phyloP scores from a whole-genome alignment of 768 basidiomycete species.

The Suillus decipiens region DNA sequence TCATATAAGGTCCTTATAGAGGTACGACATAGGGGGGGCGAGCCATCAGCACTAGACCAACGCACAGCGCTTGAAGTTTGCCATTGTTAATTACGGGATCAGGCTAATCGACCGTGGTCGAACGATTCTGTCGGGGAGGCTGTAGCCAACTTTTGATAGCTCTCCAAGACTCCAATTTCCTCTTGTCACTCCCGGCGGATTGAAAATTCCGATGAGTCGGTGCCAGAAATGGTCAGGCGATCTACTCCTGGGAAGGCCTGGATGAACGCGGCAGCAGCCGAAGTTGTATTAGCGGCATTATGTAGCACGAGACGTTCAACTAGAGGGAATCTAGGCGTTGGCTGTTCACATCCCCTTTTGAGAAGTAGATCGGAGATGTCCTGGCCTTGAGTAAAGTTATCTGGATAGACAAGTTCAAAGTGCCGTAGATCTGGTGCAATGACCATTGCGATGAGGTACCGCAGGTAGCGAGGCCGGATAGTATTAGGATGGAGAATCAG shows the following conservation, averaged over 20 bases:
- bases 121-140: background rate
- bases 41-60: background rate
- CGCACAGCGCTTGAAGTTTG: background rate
- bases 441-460: slow-evolving; percentile 30
- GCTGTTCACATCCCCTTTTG: slow-evolving; percentile 7
- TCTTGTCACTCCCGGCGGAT: background rate
- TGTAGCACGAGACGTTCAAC: slow-evolving; percentile 30
- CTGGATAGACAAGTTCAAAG: slow-evolving; percentile 35
- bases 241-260: slow-evolving; percentile 27
- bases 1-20: background rate
- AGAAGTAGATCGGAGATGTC: slow-evolving; percentile 28
- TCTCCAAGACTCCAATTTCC: background rate
- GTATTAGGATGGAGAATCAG: slow-evolving; percentile 32
- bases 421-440: slow-evolving; percentile 31
- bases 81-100: background rate
- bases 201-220: slow-evolving; percentile 28
- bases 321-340: slow-evolving; percentile 25
- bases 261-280: slow-evolving; percentile 28
- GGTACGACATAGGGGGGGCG: background rate
- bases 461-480: slow-evolving; percentile 34
- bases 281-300: slow-evolving; percentile 25
- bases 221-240: slow-evolving; percentile 25
- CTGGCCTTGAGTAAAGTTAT: slow-evolving; percentile 30
- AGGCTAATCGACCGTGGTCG: background rate
- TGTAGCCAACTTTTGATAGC: background rate